Evolutionary conservation across 1,284 basidiomycete species (phyloP), one percentile per base, ranked within the genome.

Genomic region (Schizophyllum amplum): DNA sequence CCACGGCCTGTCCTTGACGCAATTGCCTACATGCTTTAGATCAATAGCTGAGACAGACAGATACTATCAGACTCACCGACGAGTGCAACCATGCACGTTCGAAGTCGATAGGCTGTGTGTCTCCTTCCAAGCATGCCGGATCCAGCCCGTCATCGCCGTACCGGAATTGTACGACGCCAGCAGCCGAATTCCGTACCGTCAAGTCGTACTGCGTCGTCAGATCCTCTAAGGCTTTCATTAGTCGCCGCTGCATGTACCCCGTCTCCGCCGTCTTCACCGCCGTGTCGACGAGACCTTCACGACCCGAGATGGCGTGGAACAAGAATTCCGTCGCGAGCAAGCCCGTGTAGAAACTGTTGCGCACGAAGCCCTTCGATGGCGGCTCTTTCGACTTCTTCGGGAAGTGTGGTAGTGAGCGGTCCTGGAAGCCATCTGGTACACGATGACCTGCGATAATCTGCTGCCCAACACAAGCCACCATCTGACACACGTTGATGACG

Each of bases 241-340:
- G 73, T 61, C 97, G 90, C 60, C 97, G 86, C 67, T 96, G 93
- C 96, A 99, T 99, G 76, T 99, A 99, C 48, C 97, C 97, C 1
- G 97, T 99, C 73, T 99, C 97, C 20, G 97, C 97, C 0, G 97
- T 99, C 76, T 99, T 99, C 72, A 99, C 97, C 23, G 97, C 97
- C 0, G 97, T 99, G 75, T 99, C 97, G 67, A 99, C 96, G 51
- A 99, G 75, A 75, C 97, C 97, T 76, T 99, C 97, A 69, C 97
- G 89, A 63, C 97, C 97, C 22, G 96, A 98, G 66, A 99, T 98
- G 60, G 95, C 97, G 74, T 99, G 97, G 79, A 99, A 99, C 56
- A 99, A 72, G 75, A 99, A 99, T 69, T 99, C 97, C 11, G 96
- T 96, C 0, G 97, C 92, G 0, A 85, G 81, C n/a, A 99, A 77